phyloP scores from a whole-genome alignment of 2,329 filamentous ascomycete species.

The Tolypocladium nubicola region DNA sequence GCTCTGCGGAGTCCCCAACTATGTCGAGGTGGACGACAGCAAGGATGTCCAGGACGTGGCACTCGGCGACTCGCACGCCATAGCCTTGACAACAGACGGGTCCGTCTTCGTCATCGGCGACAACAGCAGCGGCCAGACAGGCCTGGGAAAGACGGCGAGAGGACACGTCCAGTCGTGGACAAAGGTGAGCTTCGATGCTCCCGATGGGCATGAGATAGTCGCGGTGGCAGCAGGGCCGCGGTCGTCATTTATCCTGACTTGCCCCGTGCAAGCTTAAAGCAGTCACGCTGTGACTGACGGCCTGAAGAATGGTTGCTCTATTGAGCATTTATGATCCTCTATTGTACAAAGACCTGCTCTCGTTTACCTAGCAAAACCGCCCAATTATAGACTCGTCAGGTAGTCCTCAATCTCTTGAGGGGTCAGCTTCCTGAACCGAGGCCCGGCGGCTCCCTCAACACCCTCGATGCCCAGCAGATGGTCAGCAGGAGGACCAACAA shows the following conservation, averaged over 20 bases:
- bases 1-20: conserved; percentile 25
- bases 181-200: conserved; percentile 18
- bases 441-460: conserved; percentile 73
- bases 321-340: conserved; percentile 31
- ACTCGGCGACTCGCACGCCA: conserved; percentile 47
- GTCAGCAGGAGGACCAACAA: conserved; percentile 88
- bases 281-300: neutral
- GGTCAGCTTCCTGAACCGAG: conserved; percentile 86
- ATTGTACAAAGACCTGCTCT: conserved; percentile 32
- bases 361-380: conserved; percentile 10
- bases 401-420: conserved; percentile 99
- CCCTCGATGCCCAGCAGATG: conserved; percentile 87
- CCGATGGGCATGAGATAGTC: conserved; percentile 16
- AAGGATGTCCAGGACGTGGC: conserved; percentile 46
- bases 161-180: conserved; percentile 22
- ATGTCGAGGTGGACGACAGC: conserved; percentile 33
- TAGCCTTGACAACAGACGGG: conserved; percentile 39
- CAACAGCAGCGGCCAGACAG: conserved; percentile 50
- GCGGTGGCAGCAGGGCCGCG: conserved; percentile 38
- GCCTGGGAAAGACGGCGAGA: conserved; percentile 19
- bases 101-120: conserved; percentile 44
- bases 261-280: conserved; percentile 8
- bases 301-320: conserved; percentile 10
- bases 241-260: conserved; percentile 37
- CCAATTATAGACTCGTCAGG: conserved; percentile 82